Conservation (phyloP, 129 eudicot genomes). For the Flaveria sonorensis region DNA sequence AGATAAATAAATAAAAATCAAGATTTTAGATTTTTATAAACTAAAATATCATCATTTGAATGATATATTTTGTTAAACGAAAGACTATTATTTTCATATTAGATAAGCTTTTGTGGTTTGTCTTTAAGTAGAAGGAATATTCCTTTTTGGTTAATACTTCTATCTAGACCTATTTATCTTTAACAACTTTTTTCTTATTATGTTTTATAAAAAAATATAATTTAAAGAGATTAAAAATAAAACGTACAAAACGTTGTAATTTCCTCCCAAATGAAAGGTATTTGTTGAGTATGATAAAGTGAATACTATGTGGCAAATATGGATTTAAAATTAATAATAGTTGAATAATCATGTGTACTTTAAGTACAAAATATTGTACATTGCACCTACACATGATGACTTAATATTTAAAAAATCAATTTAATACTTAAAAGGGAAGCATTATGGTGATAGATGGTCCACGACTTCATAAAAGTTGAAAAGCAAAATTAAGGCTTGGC, state of each 20-base stretch:
- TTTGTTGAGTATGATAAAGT: not conserved
- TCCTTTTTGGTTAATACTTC: not conserved
- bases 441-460: constrained; percentile 36
- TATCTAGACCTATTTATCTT: not conserved
- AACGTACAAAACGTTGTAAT: not conserved
- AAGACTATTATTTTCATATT: not conserved
- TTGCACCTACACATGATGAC: constrained; percentile 16
- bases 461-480: constrained; percentile 19
- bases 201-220: not conserved
- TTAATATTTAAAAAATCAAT: constrained; percentile 5
- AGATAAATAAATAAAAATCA: no score
- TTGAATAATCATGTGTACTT: constrained; percentile 10
- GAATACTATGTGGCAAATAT: not conserved
- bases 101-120: constrained; percentile 13
- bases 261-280: not conserved
- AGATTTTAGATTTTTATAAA: not conserved
- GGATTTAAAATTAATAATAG: not conserved
- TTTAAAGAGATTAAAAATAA: not conserved
- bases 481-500: constrained; percentile 31
- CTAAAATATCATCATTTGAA: not conserved
- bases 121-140: constrained; percentile 9
- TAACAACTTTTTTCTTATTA: not conserved
- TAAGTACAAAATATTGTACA: not conserved
- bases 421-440: constrained; percentile 26
- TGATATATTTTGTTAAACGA: not conserved